Conservation (phyloP, 495 filamentous ascomycete species). For the Hapsidospora chrysogenum region DNA sequence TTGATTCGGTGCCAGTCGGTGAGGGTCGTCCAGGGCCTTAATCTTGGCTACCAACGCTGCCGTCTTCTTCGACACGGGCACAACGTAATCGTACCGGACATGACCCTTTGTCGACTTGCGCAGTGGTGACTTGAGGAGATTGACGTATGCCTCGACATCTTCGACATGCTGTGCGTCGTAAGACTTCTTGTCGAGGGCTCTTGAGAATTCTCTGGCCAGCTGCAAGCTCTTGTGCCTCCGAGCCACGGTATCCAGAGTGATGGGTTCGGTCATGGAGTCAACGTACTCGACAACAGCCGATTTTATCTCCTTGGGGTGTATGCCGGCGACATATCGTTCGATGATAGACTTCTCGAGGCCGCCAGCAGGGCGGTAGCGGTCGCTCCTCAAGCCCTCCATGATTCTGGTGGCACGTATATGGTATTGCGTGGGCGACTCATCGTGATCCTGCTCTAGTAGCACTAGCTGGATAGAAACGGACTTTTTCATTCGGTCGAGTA, state of each 20-base stretch:
- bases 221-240: slow-evolving; percentile 28
- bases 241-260: slow-evolving; percentile 13
- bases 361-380: slow-evolving; percentile 5
- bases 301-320: slow-evolving; percentile 16
- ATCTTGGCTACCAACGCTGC: slow-evolving; percentile 13
- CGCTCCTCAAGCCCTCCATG: slow-evolving; percentile 14
- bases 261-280: slow-evolving; percentile 1
- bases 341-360: slow-evolving; percentile 8
- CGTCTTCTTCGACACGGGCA: slow-evolving; percentile 10
- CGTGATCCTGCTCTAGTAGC: slow-evolving; percentile 24
- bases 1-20: slow-evolving; percentile 25
- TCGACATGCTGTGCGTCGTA: slow-evolving; percentile 15
- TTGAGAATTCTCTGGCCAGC: slow-evolving; percentile 29
- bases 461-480: slow-evolving; percentile 28
- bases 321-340: slow-evolving; percentile 27
- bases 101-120: background rate
- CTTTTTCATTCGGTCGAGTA: slow-evolving; percentile 23
- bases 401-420: slow-evolving; percentile 19
- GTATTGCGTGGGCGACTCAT: slow-evolving; percentile 28
- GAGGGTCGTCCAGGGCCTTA: slow-evolving; percentile 20
- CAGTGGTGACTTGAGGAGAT: slow-evolving; percentile 10
- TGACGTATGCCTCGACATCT: slow-evolving; percentile 23
- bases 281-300: slow-evolving; percentile 19
- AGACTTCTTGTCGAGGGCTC: slow-evolving; percentile 21
- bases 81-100: slow-evolving; percentile 7